Conservation (phyloP, 1,284 basidiomycete species). For the Ustilago hordei region DNA sequence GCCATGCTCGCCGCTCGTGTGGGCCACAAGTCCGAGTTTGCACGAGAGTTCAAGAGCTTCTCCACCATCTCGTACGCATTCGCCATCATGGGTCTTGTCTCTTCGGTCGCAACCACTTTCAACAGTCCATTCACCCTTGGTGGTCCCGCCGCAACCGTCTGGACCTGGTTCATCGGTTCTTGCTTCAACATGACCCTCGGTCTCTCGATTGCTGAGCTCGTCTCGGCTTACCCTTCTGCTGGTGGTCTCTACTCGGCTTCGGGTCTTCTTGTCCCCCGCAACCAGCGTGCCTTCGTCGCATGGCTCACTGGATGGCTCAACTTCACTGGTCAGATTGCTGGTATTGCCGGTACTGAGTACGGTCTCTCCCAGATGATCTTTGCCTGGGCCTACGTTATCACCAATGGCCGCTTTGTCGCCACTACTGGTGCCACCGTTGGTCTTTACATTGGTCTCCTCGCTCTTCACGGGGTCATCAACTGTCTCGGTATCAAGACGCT, state of each 20-base stretch:
- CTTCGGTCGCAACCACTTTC: conserved; percentile 68
- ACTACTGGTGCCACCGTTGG: conserved; percentile 60
- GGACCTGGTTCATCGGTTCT: conserved; percentile 68
- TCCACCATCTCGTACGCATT: conserved; percentile 68
- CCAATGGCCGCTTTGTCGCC: conserved; percentile 55
- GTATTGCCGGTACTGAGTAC: conserved; percentile 87
- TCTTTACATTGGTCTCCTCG: conserved; percentile 62
- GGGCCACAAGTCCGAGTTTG: conserved; percentile 67
- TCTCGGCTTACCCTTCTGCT: conserved; percentile 81
- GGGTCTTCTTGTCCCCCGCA: conserved; percentile 64
- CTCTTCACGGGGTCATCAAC: conserved; percentile 73
- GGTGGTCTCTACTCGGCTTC: conserved; percentile 78
- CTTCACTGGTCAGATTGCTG: conserved; percentile 86
- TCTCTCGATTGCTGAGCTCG: conserved; percentile 67
- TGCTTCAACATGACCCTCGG: conserved; percentile 67
- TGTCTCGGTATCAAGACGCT: conserved; percentile 84
- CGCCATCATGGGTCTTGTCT: conserved; percentile 68
- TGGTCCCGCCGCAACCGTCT: conserved; percentile 64
- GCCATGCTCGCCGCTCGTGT: conserved; percentile 60
- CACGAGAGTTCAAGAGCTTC: conserved; percentile 67
- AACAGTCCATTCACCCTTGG: conserved; percentile 64
- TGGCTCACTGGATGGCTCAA: conserved; percentile 78
- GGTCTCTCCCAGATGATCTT: conserved; percentile 90
- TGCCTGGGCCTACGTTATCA: conserved; percentile 74
- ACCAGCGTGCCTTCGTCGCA: conserved; percentile 74